These are phyloP conservation scores for Brassica napus DNA, from an alignment of 345 rosid species.

Conservation along the genomic window Da-Ae NC_063441.1:8427001-8427500, in stretches of 20 bases:
- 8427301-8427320: not conserved
- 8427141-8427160: not conserved
- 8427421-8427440: constrained; percentile 55
- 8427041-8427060: constrained; percentile 54
- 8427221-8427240: constrained; percentile 65
- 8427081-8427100: constrained; percentile 65
- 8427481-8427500: constrained; percentile 51
- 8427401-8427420: constrained; percentile 54
- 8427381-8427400: constrained; percentile 50
- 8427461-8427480: constrained; percentile 69
- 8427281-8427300: constrained; percentile 1
- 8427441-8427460: constrained; percentile 73
- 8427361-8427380: constrained; percentile 57
- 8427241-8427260: constrained; percentile 76
- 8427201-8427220: constrained; percentile 84
- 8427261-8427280: constrained; percentile 7
- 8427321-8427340: not conserved
- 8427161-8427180: constrained; percentile 47
- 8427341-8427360: constrained; percentile 78
- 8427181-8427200: constrained; percentile 90
- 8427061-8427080: constrained; percentile 42
- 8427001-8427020: constrained; percentile 84
- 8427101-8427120: constrained; percentile 22
- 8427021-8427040: constrained; percentile 97
- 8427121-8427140: not conserved